These are phyloP conservation scores for Fonsecaea monophora DNA, from an alignment of 2,329 filamentous ascomycete genomes.

Conservation along the genomic window DNA sequence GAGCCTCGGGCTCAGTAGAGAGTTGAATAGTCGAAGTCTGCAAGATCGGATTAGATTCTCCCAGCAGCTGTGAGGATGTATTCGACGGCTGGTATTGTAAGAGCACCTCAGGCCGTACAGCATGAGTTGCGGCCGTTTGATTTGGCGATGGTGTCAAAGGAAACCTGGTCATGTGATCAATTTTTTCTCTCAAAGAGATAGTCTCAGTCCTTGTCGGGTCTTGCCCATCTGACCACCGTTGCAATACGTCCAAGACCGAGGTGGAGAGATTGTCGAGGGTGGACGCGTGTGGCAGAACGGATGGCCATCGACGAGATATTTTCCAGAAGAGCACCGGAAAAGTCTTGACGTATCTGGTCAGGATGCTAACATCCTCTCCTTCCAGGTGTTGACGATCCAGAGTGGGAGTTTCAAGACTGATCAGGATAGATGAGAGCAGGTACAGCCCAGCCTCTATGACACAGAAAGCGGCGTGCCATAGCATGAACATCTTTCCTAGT, in stretches of 20 bases:
- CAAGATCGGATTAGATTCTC: neutral
- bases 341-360: constrained; percentile 23
- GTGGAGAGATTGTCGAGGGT: constrained; percentile 16
- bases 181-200: neutral
- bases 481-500: constrained; percentile 27
- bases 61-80: neutral
- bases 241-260: constrained; percentile 17
- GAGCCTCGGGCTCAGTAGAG: neutral
- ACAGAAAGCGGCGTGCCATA: constrained; percentile 27
- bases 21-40: neutral
- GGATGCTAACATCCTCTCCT: constrained; percentile 20
- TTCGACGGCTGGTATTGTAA: neutral
- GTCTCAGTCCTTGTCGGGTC: neutral
- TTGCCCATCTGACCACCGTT: constrained; percentile 19
- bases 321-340: constrained; percentile 20
- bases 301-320: constrained; percentile 27
- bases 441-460: constrained; percentile 21
- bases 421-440: constrained; percentile 13
- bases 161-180: constrained; percentile 13
- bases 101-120: neutral
- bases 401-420: neutral
- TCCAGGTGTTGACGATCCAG: constrained; percentile 8
- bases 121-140: neutral
- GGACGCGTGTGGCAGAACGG: constrained; percentile 16
- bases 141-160: neutral